Base-by-base conservation (phyloP, 768 basidiomycete species). In the Agaricus blazei region DNA sequence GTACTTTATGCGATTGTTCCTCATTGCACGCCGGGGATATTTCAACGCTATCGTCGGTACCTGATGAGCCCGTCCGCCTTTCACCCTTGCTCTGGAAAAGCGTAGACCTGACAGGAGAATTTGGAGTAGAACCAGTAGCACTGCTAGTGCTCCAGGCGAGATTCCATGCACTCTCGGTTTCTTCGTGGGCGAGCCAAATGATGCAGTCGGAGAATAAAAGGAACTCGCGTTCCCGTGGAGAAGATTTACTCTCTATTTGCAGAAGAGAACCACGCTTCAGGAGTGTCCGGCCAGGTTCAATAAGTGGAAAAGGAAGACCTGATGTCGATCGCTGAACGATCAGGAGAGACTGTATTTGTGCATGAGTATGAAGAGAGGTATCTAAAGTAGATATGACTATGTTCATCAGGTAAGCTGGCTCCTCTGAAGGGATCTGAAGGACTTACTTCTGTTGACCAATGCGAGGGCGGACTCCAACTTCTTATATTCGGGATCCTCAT, bases 121-220 rank as follows among this genome's bases (percentile, higher is more conserved):
- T 60, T 7, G 60, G 61, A 37, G 57, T 64, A n/a, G 62, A 62
- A 53, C 52, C 60, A 7, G 58, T 64, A 37, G 62, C 62, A 8
- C 65, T 64, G 42, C 67, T 67, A 15, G 68, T 65, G 44, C 66
- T 70, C 70, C 65, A 67, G 9, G 64, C 67, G 12, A 74, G 74
- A 38, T 66, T 65, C 66, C 66, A 67, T 5, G 64, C 58, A 9
- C 53, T 56, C 27, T 53, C 52, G 4, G 58, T 55, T 27, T 61
- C 65, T 46, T 81, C 82, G 41, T 75, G 82, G 43, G 82, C 81
- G 23, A 93, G 75, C 89, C 90, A 92, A 36, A 94, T 62, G 34
- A 95, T 68, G 60, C 84, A 84, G 68, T 95, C 93, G 12, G 85
- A 88, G 66, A 94, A 90, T 0, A 95, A 76, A 9, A 94, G 72